These are phyloP conservation scores for Cyberlindnera xylosilytica DNA, from an alignment of 805 yeast genomes.

Conservation along the genomic window DNA sequence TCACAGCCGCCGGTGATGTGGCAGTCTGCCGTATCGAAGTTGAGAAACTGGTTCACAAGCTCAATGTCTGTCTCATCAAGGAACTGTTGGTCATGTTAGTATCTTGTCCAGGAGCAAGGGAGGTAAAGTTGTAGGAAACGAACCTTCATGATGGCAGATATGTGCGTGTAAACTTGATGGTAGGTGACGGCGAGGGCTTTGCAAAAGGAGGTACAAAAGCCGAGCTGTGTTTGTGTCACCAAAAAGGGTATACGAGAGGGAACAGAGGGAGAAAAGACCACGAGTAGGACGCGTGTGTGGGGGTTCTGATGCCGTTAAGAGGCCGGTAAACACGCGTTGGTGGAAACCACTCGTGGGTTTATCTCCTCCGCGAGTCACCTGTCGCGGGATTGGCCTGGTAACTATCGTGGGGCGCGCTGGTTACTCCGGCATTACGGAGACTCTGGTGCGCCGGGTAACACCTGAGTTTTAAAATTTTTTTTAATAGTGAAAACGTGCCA, in stretches of 20 bases:
- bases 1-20: constrained; percentile 88
- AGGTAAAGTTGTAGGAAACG: background rate
- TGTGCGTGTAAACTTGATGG: constrained; percentile 4
- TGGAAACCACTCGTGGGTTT: too few species aligned
- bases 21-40: constrained; percentile 72
- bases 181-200: constrained; percentile 3
- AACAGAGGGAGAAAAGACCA: too few species aligned
- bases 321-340: too few species aligned
- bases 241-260: too few species aligned
- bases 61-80: constrained; percentile 94
- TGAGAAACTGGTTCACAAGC: constrained; percentile 79
- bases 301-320: too few species aligned
- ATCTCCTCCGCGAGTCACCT: constrained; percentile 4
- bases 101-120: background rate
- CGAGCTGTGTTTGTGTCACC: too few species aligned
- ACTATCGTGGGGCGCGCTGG: constrained; percentile 8
- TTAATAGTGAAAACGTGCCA: too few species aligned
- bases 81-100: constrained; percentile 46
- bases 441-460: constrained; percentile 1
- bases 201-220: background rate
- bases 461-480: too few species aligned
- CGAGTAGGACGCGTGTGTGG: too few species aligned
- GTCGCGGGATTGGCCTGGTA: constrained; percentile 18
- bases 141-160: constrained; percentile 3
- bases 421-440: background rate